phyloP scores from a whole-genome alignment of 129 eudicot species.

The Lonicera japonica region DNA sequence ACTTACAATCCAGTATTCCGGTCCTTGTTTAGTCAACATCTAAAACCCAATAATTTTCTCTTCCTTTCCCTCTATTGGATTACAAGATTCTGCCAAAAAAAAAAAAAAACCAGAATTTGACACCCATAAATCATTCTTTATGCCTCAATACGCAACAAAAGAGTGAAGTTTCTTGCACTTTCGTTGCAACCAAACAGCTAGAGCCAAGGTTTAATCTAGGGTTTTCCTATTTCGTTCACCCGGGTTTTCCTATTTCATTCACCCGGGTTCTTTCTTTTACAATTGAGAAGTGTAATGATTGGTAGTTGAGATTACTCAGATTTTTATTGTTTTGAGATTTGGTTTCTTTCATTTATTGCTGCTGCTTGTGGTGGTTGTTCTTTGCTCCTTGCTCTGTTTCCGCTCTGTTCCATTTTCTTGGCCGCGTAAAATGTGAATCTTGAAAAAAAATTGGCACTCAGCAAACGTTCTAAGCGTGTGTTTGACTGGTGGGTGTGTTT shows the following conservation, averaged over 20 bases:
- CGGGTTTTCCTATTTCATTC: no score
- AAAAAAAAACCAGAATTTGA: no score
- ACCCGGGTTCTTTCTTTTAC: background rate
- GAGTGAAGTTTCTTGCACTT: background rate
- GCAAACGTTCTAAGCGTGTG: conserved; percentile 18
- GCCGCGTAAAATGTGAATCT: conserved; percentile 12
- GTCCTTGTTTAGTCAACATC: no score
- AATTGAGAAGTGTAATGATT: background rate
- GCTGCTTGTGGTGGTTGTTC: background rate
- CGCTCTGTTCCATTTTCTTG: background rate
- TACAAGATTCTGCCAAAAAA: no score
- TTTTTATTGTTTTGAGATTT: conserved; percentile 2
- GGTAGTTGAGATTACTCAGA: background rate
- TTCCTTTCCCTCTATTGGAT: no score
- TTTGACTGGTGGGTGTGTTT: conserved; percentile 18
- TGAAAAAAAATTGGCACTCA: background rate
- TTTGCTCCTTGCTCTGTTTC: background rate
- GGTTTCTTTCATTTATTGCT: background rate
- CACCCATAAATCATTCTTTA: background rate
- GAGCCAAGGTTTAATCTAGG: background rate
- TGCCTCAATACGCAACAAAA: background rate
- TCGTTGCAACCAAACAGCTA: background rate
- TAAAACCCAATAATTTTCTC: no score
- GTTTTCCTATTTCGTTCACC: background rate
- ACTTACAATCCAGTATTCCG: background rate